Percentiles rank a stretch among this genome's conserved stretches.
Conservation (phyloP, 129 eudicot species). For the Saposhnikovia divaricata region DNA sequence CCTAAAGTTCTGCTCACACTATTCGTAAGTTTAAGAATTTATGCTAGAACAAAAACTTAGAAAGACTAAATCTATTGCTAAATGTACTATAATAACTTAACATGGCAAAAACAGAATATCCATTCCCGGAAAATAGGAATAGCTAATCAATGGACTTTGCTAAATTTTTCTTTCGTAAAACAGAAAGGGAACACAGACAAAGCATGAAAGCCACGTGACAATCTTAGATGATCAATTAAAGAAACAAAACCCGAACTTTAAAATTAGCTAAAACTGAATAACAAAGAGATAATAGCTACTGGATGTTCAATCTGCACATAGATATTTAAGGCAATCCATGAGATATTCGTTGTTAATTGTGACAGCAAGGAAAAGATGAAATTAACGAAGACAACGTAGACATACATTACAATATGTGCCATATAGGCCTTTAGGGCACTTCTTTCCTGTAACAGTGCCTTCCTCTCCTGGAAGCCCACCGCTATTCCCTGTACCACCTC, state of each 20-base stretch:
- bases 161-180: neutral
- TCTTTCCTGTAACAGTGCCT: constrained; percentile 77
- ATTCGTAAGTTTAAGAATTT: neutral
- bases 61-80: neutral
- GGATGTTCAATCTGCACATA: neutral
- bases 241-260: neutral
- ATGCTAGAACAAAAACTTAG: neutral
- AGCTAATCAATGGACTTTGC: neutral
- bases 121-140: neutral
- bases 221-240: neutral
- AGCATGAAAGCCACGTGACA: neutral
- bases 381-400: neutral
- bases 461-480: constrained; percentile 64
- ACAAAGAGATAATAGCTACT: neutral
- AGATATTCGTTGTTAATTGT: neutral
- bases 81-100: neutral
- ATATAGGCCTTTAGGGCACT: constrained; percentile 87
- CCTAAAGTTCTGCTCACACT: neutral
- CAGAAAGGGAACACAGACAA: neutral
- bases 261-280: neutral
- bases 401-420: constrained; percentile 76
- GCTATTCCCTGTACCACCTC: constrained; percentile 80
- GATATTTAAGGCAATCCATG: neutral
- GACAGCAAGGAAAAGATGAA: neutral
- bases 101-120: neutral